Conservation (phyloP, 306 rosid genomes). For the Rosa rugosa region DNA sequence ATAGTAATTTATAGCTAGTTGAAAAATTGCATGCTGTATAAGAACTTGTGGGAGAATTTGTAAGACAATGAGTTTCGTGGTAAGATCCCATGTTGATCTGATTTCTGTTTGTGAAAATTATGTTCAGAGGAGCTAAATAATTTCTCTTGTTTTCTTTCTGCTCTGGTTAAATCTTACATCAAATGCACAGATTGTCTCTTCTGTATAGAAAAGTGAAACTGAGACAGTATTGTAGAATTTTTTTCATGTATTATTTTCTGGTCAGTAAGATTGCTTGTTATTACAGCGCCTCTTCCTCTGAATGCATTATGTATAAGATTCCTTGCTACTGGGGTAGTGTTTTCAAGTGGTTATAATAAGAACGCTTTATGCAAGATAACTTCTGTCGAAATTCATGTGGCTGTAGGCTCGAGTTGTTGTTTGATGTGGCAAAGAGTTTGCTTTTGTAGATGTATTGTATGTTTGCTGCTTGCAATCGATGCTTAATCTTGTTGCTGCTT, state of each 20-base stretch:
- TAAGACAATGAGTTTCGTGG: not conserved
- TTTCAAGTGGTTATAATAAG: not conserved
- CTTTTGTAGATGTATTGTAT: not conserved
- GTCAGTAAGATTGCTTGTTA: not conserved
- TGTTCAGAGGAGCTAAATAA: no score
- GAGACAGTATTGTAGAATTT: not conserved
- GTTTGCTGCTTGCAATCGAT: not conserved
- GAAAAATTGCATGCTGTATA: not conserved
- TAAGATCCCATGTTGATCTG: not conserved
- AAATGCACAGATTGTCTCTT: not conserved
- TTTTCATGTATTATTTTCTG: not conserved
- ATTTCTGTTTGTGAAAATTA: not conserved
- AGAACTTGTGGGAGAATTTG: not conserved
- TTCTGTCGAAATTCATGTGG: not conserved
- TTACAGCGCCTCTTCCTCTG: not conserved
- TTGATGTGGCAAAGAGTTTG: not conserved
- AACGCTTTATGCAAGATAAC: not conserved
- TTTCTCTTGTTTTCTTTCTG: not conserved
- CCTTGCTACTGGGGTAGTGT: not conserved
- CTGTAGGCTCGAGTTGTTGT: not conserved
- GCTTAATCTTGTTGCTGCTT: not conserved
- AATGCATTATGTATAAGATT: not conserved
- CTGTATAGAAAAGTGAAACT: not conserved
- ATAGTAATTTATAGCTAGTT: not conserved
- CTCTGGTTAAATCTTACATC: not conserved